phyloP scores from a whole-genome alignment of 2,329 filamentous ascomycete species.

The Verticillium alfalfae region DNA sequence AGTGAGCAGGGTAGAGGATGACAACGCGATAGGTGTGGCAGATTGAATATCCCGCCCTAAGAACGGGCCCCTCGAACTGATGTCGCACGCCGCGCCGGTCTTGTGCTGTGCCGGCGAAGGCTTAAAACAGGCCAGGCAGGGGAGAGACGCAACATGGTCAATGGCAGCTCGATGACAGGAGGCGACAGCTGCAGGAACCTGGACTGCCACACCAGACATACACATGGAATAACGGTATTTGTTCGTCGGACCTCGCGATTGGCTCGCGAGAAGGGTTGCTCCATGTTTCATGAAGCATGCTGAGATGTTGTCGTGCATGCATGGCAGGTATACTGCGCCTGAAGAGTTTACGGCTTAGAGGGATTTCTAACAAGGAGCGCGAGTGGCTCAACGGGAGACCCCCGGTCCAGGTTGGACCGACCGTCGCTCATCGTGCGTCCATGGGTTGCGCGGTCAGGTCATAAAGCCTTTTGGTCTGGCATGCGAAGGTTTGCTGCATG shows the following conservation, averaged over 20 bases:
- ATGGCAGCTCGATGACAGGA: background rate
- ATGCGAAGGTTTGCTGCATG: background rate
- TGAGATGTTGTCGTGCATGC: background rate
- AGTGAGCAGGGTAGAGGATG: background rate
- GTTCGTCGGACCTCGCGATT: background rate
- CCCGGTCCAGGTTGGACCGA: background rate
- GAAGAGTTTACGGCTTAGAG: background rate
- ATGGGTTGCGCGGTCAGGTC: background rate
- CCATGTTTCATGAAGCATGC: background rate
- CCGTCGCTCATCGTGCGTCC: background rate
- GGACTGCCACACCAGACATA: background rate
- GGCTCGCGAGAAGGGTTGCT: background rate
- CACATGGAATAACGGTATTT: background rate
- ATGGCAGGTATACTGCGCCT: background rate
- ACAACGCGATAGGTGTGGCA: background rate
- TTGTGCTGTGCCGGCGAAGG: background rate
- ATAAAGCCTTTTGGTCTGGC: background rate
- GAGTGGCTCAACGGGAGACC: background rate
- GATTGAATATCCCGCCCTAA: background rate
- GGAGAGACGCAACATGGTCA: background rate
- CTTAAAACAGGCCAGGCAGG: background rate
- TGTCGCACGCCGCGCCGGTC: background rate
- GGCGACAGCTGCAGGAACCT: background rate
- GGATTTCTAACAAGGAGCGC: background rate
- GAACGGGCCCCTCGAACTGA: background rate